phyloP scores from a whole-genome alignment of 2,329 filamentous ascomycete species.

The Botryotinia convoluta region DNA sequence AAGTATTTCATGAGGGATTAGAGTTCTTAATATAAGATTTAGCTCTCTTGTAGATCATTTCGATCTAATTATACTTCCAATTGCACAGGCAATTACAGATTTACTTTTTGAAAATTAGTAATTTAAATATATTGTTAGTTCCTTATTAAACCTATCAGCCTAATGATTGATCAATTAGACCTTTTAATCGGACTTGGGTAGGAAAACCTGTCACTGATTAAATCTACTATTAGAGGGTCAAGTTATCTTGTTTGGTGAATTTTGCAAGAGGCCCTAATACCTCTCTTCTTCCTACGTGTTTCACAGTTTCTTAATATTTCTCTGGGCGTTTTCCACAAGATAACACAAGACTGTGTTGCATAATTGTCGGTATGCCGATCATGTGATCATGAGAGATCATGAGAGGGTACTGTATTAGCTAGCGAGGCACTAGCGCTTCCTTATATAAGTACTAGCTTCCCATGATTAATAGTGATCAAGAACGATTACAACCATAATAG shows the following conservation, averaged over 20 bases:
- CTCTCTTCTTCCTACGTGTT: neutral
- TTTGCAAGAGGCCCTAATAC: neutral
- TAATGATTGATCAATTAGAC: neutral
- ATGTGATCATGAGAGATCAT: no score
- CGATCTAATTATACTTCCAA: no score
- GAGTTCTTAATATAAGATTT: neutral
- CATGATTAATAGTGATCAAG: no score
- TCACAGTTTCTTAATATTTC: neutral
- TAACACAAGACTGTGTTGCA: neutral
- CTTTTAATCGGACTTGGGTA: neutral
- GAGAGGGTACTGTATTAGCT: no score
- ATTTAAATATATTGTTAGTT: no score
- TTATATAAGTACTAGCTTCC: no score
- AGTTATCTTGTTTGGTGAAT: neutral
- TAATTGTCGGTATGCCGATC: neutral
- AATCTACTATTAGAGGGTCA: neutral
- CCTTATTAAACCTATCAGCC: neutral
- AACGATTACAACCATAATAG: no score
- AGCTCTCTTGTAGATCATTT: no score
- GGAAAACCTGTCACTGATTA: neutral
- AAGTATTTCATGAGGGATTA: no score
- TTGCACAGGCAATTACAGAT: no score
- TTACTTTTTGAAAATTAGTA: no score
- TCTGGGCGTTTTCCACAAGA: neutral
- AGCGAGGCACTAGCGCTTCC: no score